These are phyloP conservation scores for Penicillium arizonense DNA, from an alignment of 495 filamentous ascomycete species.

Conservation along the genomic window DNA sequence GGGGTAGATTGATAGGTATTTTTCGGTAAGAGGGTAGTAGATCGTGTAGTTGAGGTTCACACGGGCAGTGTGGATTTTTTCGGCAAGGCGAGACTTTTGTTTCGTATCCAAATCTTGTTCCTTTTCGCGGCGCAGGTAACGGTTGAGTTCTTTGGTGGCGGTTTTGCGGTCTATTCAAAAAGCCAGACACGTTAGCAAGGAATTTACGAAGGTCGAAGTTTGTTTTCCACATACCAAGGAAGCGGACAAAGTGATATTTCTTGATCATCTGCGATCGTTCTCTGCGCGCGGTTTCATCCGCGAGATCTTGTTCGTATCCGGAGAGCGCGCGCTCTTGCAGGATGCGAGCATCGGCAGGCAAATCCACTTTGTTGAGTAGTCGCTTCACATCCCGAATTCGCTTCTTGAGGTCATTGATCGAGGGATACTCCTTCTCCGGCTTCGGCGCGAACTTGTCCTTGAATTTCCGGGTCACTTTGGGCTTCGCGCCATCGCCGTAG, in stretches of 20 bases:
- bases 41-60: conserved; percentile 86
- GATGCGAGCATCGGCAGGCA: conserved; percentile 73
- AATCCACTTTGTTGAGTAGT: conserved; percentile 57
- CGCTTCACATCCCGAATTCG: conserved; percentile 53
- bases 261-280: conserved; percentile 70
- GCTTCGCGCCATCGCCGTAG: conserved; percentile 9
- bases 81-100: conserved; percentile 49
- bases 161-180: conserved; percentile 72
- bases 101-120: conserved; percentile 45
- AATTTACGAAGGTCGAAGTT: not conserved
- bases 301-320: conserved; percentile 71
- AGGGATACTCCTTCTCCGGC: conserved; percentile 36
- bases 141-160: conserved; percentile 67
- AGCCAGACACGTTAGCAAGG: conserved; percentile 1
- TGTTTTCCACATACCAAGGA: conserved; percentile 58
- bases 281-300: conserved; percentile 58
- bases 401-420: conserved; percentile 52
- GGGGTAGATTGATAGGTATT: conserved; percentile 77
- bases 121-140: conserved; percentile 46
- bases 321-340: conserved; percentile 80
- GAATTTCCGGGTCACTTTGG: conserved; percentile 21
- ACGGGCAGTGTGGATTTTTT: conserved; percentile 64
- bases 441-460: conserved; percentile 22
- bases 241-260: conserved; percentile 92
- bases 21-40: conserved; percentile 75